Conservation (phyloP, 345 rosid genomes). For the Lagerstroemia speciosa region DNA sequence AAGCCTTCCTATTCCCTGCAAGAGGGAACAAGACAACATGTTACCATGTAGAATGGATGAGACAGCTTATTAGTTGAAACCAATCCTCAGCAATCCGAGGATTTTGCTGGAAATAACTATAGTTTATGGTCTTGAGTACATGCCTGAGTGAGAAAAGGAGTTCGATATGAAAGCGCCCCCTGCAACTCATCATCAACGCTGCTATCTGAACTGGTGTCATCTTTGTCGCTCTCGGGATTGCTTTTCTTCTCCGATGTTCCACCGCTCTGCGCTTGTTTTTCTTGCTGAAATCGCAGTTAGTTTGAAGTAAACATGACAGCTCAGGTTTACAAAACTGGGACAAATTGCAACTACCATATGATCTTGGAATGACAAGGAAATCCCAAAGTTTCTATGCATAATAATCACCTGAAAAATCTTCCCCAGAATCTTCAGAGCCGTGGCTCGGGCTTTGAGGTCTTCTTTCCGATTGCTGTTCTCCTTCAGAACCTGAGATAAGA, state of each 20-base stretch:
- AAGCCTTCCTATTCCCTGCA: constrained; percentile 87
- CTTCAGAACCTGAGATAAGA: constrained; percentile 41
- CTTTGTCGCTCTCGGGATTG: constrained; percentile 41
- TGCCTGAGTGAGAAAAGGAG: constrained; percentile 86
- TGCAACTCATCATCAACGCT: constrained; percentile 64
- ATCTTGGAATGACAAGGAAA: neutral
- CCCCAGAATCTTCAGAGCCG: constrained; percentile 70
- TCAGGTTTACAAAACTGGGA: neutral
- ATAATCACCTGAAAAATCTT: constrained; percentile 66
- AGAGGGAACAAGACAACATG: too few relatives aligned
- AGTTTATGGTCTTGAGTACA: constrained; percentile 3
- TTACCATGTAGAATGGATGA: too few relatives aligned
- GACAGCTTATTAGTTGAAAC: neutral
- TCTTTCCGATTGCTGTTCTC: constrained; percentile 60
- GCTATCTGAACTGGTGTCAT: constrained; percentile 55
- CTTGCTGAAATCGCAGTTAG: constrained; percentile 27
- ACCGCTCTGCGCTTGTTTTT: constrained; percentile 37
- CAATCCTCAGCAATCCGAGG: neutral
- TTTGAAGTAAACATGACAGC: neutral
- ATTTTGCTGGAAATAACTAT: neutral
- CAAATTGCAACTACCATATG: neutral
- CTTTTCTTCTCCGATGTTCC: constrained; percentile 46
- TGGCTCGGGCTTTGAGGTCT: constrained; percentile 62
- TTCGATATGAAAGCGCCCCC: constrained; percentile 57
- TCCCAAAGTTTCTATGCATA: neutral